Evolutionary conservation across 1,284 basidiomycete species (phyloP).

Genomic region (Grifola frondosa): DNA sequence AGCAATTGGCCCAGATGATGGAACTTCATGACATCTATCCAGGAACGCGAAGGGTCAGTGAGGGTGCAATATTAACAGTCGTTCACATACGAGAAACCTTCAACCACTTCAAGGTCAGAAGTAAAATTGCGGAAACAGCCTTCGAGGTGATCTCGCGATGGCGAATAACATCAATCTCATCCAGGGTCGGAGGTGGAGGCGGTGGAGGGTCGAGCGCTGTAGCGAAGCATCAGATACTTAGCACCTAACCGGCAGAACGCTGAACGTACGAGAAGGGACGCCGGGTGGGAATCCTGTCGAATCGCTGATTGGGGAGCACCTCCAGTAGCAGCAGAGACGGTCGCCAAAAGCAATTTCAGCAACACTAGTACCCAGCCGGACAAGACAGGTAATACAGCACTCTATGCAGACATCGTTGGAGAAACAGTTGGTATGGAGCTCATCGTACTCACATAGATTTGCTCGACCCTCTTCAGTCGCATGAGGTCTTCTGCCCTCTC

Average conservation of each 20-base stretch:
- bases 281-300: conserved; percentile 69
- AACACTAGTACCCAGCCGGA: conserved; percentile 89
- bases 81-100: conserved; percentile 85
- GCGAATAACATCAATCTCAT: conserved; percentile 92
- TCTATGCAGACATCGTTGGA: conserved; percentile 39
- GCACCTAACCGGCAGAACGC: conserved; percentile 1
- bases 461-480: conserved; percentile 83
- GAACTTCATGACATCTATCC: conserved; percentile 97
- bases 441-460: conserved; percentile 75
- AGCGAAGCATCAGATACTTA: conserved; percentile 11
- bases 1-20: conserved; percentile 95
- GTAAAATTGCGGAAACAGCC: conserved; percentile 91
- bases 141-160: conserved; percentile 99
- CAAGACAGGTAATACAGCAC: conserved; percentile 77
- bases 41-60: too few species aligned
- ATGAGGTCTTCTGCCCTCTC: conserved; percentile 78
- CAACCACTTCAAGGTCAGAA: conserved; percentile 96
- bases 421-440: not conserved
- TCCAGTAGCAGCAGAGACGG: conserved; percentile 76
- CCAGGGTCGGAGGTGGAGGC: conserved; percentile 77
- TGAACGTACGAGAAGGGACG: conserved; percentile 61
- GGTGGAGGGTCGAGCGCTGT: conserved; percentile 63
- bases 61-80: conserved; percentile 6
- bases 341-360: conserved; percentile 85
- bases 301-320: conserved; percentile 60